These are phyloP conservation scores for Venturia aucupariae DNA, from an alignment of 2,329 filamentous ascomycete species.

Conservation along the genomic window DNA sequence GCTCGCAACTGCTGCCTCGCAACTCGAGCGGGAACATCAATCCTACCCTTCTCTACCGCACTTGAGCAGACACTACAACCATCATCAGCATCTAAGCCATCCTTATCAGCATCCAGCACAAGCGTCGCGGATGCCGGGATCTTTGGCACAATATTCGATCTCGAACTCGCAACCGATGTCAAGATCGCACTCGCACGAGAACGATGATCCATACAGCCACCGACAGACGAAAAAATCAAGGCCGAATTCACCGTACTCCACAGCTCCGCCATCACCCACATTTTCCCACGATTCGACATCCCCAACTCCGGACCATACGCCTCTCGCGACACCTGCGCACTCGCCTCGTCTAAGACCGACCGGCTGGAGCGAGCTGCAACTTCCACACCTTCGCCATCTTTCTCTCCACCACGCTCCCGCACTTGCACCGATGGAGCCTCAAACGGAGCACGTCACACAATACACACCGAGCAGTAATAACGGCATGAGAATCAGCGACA, in stretches of 20 bases:
- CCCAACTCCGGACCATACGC: conserved; percentile 95
- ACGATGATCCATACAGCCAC: conserved; percentile 70
- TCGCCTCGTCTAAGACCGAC: conserved; percentile 83
- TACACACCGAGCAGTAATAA: conserved; percentile 46
- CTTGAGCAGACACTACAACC: conserved; percentile 25
- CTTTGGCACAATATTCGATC: conserved; percentile 40
- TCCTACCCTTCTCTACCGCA: conserved; percentile 30
- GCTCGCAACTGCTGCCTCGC: conserved; percentile 59
- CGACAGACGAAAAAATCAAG: conserved; percentile 78
- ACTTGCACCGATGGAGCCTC: conserved; percentile 61
- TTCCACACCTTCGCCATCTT: conserved; percentile 72
- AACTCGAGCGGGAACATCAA: conserved; percentile 55
- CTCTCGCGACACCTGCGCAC: conserved; percentile 91
- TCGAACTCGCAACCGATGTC: conserved; percentile 78
- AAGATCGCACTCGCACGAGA: conserved; percentile 73
- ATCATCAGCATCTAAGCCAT: conserved; percentile 26
- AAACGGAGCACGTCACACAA: conserved; percentile 49
- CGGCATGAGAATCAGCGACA: conserved; percentile 80
- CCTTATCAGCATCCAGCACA: conserved; percentile 34
- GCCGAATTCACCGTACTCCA: conserved; percentile 90
- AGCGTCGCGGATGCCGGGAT: conserved; percentile 52
- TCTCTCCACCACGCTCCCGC: conserved; percentile 58
- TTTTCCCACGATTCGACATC: conserved; percentile 95
- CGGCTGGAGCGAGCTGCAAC: conserved; percentile 57
- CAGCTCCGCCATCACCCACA: conserved; percentile 88